Base-by-base conservation (phyloP, 2,329 filamentous ascomycete species). In the Trichophyton simii region DNA sequence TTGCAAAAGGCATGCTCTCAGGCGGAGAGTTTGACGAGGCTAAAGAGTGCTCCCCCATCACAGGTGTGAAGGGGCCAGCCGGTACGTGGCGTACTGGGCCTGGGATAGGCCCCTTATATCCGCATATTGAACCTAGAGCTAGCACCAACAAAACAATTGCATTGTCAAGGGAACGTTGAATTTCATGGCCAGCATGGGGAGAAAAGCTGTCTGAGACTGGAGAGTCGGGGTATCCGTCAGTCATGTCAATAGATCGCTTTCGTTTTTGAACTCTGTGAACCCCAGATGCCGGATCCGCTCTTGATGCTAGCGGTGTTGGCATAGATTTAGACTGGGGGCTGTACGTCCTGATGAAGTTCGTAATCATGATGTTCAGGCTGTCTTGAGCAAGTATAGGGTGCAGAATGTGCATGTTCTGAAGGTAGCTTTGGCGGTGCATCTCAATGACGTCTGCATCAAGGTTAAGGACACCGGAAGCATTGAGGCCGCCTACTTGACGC, bases 91-190 rank as follows among this genome's bases (percentile, higher is more conserved):
- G 79, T 6, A 87, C 79, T 1, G 87, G 78, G 1, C 78, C 78
- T 18, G 82, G 81, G 9, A 86, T 68, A 18, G 64, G 60, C 3
- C 75, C 70, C 52, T 76, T 75, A 63, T 80, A 75, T 63, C 79
- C 73, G 67, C 89, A 92, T 11, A 97, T 87, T 69, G 90, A 91
- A 18, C 94, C 94, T 4, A 99, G 77, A 0, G 92, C 92, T 60
- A 97, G 79, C 0, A 96, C 84, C 3, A 92, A 79, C 1, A 96
- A 80, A 0, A 96, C 83, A 44, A 97, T 80, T 0, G 91, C 91
- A 66, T 89, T 95, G 60, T 85, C 82, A 15, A 94, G 84, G 6
- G 87, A 89, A 59, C 86, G 72, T 54, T 76, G 75, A 20, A 79
- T 73, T n/a, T 68, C 61, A 11, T 62, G 57, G 22, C 62, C 58